phyloP scores from a whole-genome alignment of 225 moss, liverwort and hornwort genomes.

The Pseudoscleropodium purum region DNA sequence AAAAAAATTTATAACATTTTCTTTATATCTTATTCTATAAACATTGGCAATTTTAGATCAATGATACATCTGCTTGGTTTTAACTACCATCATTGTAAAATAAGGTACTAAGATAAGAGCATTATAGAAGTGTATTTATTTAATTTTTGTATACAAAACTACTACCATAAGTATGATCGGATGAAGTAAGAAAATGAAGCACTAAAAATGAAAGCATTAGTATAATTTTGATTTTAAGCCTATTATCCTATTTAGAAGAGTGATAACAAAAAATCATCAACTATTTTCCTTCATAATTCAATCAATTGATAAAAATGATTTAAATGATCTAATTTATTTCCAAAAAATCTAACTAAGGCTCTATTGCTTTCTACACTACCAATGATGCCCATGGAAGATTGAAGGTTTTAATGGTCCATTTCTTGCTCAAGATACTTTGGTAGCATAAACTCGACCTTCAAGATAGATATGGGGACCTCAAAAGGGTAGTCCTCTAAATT shows the following conservation, averaged over 20 bases:
- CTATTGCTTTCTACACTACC: fast-evolving
- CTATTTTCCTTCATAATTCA: not conserved
- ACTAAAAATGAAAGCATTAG: not conserved
- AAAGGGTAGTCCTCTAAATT: not conserved
- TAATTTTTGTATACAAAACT: not conserved
- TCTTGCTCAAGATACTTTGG: fast-evolving
- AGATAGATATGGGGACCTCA: fast-evolving
- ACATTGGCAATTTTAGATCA: not conserved
- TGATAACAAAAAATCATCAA: not conserved
- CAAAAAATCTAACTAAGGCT: not conserved
- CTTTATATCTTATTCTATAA: not conserved
- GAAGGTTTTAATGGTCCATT: fast-evolving
- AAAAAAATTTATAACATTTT: not conserved
- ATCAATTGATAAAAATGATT: not conserved
- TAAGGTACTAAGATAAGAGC: not conserved
- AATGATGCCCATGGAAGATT: not conserved
- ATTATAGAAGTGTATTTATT: not conserved
- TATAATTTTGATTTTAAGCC: not conserved
- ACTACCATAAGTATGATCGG: not conserved
- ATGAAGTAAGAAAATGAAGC: not conserved
- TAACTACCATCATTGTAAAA: not conserved
- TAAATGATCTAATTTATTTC: not conserved
- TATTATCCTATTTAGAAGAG: not conserved
- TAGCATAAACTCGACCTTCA: fast-evolving
- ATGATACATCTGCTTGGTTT: not conserved